Evolutionary conservation across 108 stramenopile species (phyloP), one percentile per base, ranked within the genome.

Genomic region (Cyclotella kingstonii): DNA sequence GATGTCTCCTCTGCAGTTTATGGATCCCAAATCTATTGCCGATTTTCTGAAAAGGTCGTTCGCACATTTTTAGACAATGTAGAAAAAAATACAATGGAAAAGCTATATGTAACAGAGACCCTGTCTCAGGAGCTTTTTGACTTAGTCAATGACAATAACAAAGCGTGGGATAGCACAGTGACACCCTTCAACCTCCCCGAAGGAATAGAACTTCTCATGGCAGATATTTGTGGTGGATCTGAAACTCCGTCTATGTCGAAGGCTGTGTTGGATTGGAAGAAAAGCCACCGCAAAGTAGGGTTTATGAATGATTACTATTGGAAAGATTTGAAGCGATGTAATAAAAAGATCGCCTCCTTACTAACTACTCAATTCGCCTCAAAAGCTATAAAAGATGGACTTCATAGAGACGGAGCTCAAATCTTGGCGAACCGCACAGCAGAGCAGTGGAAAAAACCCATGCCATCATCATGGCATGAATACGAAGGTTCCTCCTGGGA

Each of bases 201-300:
- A 8, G 77, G 86, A 36, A 48, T 86, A 9, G 66, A 92, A 35
- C 79, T 96, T 52, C 54, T 96, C 40, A 76, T 96, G 72, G 97
- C 94, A 2, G 97, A 98, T 78, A 91, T 98, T 29, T 85, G 91
- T 42, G 97, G 97, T 12, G 97, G 97, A 45, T 93, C 89, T 7
- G 93, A 95, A 66, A 90, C 89, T 51, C 95, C 97, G 0, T 83
- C 89, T 11, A 98, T 98, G 97, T 95, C 95, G 22, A 71, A 86
- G n/a, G 81, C 75, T 49, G 81, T 95, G 0, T 61, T 92, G 12
- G 72, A 74, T 46, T 96, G 95, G 95, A 87, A 85, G 50, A 69
- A 73, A 44, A 56, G 60, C 39, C 72, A 75, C 45, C 55, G 68
- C 39, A 54, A 55, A 38, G 64, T 63, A 0, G 73, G 75, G 15